Evolutionary conservation across 2,329 filamentous ascomycete species (phyloP).

Genomic region (Hirsutella minnesotensis): DNA sequence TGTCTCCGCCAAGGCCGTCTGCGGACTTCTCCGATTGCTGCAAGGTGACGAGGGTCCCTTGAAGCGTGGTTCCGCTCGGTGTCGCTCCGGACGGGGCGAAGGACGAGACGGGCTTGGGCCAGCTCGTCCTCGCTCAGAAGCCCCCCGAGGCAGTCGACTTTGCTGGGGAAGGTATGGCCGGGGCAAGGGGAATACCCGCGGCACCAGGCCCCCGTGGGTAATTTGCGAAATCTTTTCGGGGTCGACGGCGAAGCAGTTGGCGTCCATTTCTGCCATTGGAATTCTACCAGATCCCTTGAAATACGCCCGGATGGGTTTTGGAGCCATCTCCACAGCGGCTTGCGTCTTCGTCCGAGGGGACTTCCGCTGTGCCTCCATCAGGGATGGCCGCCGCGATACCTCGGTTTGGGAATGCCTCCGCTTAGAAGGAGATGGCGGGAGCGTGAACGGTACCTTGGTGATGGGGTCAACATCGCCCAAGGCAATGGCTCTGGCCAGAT

Average conservation of each 20-base stretch:
- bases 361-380: too few species aligned
- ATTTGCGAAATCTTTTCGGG: slow-evolving; percentile 33
- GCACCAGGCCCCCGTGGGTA: slow-evolving; percentile 36
- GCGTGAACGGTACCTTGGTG: slow-evolving; percentile 57
- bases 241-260: slow-evolving; percentile 47
- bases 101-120: slow-evolving; percentile 13
- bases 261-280: slow-evolving; percentile 50
- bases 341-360: too few species aligned
- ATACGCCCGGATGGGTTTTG: slow-evolving; percentile 43
- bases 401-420: slow-evolving; percentile 22
- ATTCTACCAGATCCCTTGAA: slow-evolving; percentile 39
- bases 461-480: slow-evolving; percentile 78
- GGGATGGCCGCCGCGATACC: slow-evolving; percentile 13
- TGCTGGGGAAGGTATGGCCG: slow-evolving; percentile 40
- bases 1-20: slow-evolving; percentile 6
- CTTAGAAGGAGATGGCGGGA: slow-evolving; percentile 29
- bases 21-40: slow-evolving; percentile 9
- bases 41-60: slow-evolving; percentile 25
- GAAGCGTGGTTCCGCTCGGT: slow-evolving; percentile 39
- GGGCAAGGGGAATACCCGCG: slow-evolving; percentile 46
- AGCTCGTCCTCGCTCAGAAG: slow-evolving; percentile 6
- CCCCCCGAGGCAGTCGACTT: slow-evolving; percentile 7
- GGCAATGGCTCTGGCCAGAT: slow-evolving; percentile 63
- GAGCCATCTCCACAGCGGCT: too few species aligned
- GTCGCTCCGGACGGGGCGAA: slow-evolving; percentile 30